A percentile compares a stretch with the other conserved stretches of the same genome.
Evolutionary conservation across 345 rosid species (phyloP).

Genomic region (Citrus medica): DNA sequence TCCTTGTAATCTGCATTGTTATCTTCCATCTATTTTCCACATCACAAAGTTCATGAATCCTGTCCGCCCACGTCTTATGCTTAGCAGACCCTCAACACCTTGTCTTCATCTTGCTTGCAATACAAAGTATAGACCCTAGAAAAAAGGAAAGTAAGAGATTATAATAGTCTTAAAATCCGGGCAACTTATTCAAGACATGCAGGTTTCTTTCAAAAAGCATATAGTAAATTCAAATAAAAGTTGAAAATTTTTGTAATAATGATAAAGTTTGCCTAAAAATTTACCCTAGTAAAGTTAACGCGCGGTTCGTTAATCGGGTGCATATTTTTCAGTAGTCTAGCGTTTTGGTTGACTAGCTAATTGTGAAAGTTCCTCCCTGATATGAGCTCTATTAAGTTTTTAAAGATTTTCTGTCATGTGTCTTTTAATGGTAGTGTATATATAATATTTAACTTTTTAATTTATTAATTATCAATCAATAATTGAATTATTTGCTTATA

Average conservation of each 20-base stretch:
- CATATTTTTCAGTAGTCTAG: too few species aligned
- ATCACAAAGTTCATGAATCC: conserved; percentile 1
- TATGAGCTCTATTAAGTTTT: too few species aligned
- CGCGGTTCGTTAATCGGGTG: too few species aligned
- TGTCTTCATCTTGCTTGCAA: background rate
- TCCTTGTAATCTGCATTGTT: conserved; percentile 26
- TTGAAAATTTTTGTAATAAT: too few species aligned
- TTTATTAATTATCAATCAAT: too few species aligned
- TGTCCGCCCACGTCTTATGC: conserved; percentile 18
- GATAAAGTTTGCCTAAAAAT: too few species aligned
- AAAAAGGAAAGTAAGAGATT: background rate
- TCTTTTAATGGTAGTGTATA: too few species aligned
- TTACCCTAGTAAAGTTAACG: too few species aligned
- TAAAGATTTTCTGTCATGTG: rapidly evolving
- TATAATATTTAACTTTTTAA: too few species aligned
- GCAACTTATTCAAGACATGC: background rate
- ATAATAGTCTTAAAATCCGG: background rate
- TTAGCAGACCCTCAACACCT: background rate
- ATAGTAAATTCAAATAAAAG: background rate
- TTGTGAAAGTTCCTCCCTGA: background rate
- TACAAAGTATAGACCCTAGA: background rate
- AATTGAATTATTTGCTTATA: too few species aligned
- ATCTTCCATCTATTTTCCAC: background rate
- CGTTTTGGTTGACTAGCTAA: background rate
- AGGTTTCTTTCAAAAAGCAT: background rate